Evolutionary conservation across 1,139 yeast genomes (phyloP).

Genomic region (Blastobotrys proliferans): DNA sequence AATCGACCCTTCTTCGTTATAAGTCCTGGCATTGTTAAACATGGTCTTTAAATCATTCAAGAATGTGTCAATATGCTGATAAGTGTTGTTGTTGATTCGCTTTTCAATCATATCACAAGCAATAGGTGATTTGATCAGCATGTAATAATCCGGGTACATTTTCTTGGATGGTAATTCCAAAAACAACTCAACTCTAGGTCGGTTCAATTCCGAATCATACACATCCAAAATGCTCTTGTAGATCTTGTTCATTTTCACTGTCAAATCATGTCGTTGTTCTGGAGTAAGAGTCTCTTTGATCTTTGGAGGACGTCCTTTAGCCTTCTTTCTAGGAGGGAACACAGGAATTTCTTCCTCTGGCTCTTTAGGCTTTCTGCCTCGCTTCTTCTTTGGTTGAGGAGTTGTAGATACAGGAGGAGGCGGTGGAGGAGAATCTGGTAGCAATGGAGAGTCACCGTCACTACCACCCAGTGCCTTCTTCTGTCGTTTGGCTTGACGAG

Average conservation of each 20-base stretch:
- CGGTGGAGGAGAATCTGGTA: slow-evolving; percentile 2
- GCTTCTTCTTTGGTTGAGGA: slow-evolving; percentile 4
- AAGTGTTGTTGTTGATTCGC: slow-evolving; percentile 46
- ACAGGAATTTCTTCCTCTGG: slow-evolving; percentile 5
- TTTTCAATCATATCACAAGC: slow-evolving; percentile 54
- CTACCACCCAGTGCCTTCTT: slow-evolving; percentile 6
- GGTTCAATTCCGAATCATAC: slow-evolving; percentile 32
- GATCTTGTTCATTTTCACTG: slow-evolving; percentile 23
- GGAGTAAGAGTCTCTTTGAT: slow-evolving; percentile 41
- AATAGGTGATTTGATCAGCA: slow-evolving; percentile 74
- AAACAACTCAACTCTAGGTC: slow-evolving; percentile 51
- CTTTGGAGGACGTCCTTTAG: slow-evolving; percentile 39
- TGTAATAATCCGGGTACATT: slow-evolving; percentile 82
- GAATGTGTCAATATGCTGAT: slow-evolving; percentile 55
- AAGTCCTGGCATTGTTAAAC: slow-evolving; percentile 79
- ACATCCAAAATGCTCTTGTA: slow-evolving; percentile 24
- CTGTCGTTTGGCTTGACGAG: slow-evolving; percentile 26
- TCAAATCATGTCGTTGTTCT: slow-evolving; percentile 26
- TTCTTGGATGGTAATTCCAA: slow-evolving; percentile 63
- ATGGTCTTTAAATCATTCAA: slow-evolving; percentile 70
- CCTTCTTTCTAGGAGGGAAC: slow-evolving; percentile 28
- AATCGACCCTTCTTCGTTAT: slow-evolving; percentile 84
- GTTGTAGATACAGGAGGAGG: slow-evolving; percentile 1
- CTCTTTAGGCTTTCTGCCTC: slow-evolving; percentile 8
- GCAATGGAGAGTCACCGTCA: slow-evolving; percentile 6